phyloP scores from a whole-genome alignment of 2,329 filamentous ascomycete genomes.

The Gaeumannomyces sp. region DNA sequence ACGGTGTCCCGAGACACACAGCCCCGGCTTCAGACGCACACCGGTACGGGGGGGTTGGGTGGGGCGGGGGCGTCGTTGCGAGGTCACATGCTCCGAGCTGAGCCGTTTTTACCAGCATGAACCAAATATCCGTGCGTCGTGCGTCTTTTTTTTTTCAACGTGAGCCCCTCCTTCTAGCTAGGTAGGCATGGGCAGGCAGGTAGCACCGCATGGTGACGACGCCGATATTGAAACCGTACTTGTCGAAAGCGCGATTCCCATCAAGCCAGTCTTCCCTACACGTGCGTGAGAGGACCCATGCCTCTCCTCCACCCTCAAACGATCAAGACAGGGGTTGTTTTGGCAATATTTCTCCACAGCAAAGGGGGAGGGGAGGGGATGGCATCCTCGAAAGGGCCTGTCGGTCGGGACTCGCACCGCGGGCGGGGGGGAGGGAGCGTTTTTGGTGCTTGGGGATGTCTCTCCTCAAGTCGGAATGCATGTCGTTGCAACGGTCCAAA shows the following conservation, averaged over 20 bases:
- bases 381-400: not conserved
- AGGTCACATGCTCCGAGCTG: not conserved
- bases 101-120: not conserved
- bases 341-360: not conserved
- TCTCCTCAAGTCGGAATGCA: no score
- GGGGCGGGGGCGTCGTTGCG: no score
- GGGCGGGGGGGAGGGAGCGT: no score
- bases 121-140: no score
- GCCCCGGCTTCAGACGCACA: not conserved
- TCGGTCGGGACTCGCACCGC: no score
- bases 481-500: not conserved
- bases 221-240: no score
- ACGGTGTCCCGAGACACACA: not conserved
- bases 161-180: no score
- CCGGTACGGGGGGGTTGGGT: not conserved
- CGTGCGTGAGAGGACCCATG: not conserved
- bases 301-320: no score
- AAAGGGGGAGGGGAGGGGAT: no score
- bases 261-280: not conserved
- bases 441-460: no score
- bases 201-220: not conserved
- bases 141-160: no score
- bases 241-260: not conserved
- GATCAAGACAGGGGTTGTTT: not conserved
- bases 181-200: no score